phyloP scores from a whole-genome alignment of 1,284 basidiomycete species.

The Trichosporon inkin region DNA sequence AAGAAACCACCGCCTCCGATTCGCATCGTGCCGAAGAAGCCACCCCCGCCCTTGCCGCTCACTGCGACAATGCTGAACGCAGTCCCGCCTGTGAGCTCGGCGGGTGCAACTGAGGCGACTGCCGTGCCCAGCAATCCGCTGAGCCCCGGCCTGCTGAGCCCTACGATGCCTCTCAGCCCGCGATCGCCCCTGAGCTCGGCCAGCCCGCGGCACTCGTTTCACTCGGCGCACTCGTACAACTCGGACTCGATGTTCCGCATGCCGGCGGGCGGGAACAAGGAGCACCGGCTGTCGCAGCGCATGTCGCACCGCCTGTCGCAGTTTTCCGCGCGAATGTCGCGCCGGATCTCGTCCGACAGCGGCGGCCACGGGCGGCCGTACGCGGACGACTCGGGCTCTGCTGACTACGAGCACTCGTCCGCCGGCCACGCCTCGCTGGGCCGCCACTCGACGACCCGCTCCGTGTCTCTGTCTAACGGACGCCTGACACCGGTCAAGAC shows the following conservation, averaged over 20 bases:
- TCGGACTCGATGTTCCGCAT: background rate
- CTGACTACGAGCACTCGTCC: background rate
- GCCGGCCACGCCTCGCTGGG: background rate
- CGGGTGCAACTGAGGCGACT: background rate
- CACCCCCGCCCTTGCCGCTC: background rate
- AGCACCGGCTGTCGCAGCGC: constrained; percentile 4
- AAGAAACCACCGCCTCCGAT: background rate
- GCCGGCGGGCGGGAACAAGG: background rate
- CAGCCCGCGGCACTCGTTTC: background rate
- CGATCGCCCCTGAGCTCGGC: background rate
- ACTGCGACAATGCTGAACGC: constrained; percentile 5
- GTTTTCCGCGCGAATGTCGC: constrained; percentile 2
- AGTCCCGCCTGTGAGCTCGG: background rate
- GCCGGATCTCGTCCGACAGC: background rate
- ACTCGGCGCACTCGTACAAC: background rate
- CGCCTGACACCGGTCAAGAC: constrained; percentile 3
- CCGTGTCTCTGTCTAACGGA: constrained; percentile 5
- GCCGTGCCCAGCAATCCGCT: background rate
- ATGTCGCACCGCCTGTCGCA: constrained; percentile 6
- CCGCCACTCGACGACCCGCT: constrained; percentile 4
- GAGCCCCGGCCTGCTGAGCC: background rate
- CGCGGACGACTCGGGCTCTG: background rate
- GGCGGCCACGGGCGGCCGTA: background rate
- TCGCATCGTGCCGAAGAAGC: background rate
- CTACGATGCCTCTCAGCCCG: background rate